Evolutionary conservation across 129 eudicot species (phyloP).

Genomic region (Tagetes erecta): DNA sequence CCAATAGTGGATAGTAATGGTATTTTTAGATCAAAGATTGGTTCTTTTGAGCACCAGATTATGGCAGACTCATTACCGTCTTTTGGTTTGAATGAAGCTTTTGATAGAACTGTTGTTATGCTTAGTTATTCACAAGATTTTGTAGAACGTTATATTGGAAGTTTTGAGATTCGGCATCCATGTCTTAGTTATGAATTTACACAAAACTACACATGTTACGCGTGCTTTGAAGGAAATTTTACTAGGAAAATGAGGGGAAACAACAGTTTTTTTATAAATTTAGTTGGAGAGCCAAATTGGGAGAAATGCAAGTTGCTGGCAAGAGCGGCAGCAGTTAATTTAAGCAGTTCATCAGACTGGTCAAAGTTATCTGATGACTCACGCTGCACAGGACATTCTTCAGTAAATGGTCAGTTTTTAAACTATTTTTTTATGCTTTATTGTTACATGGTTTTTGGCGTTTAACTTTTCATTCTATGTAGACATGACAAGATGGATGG

Average conservation of each 20-base stretch:
- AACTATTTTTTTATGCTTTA: background rate
- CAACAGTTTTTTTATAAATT: constrained; percentile 26
- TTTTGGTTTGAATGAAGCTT: constrained; percentile 87
- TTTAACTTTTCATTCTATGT: background rate
- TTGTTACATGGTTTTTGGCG: constrained; percentile 6
- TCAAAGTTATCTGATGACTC: constrained; percentile 40
- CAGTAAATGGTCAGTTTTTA: constrained; percentile 48
- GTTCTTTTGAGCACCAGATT: constrained; percentile 50
- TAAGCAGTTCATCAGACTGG: constrained; percentile 50
- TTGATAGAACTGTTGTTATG: constrained; percentile 69
- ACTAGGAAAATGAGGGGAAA: constrained; percentile 27
- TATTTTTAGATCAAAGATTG: constrained; percentile 53
- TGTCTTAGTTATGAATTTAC: constrained; percentile 62
- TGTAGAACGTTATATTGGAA: constrained; percentile 37
- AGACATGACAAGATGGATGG: background rate
- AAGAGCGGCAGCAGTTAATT: constrained; percentile 65
- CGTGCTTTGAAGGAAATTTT: constrained; percentile 45
- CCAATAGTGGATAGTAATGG: constrained; percentile 24
- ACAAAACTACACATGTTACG: constrained; percentile 62
- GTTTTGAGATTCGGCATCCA: constrained; percentile 63
- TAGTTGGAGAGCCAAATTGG: constrained; percentile 81
- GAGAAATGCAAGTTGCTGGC: constrained; percentile 67
- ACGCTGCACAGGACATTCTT: constrained; percentile 46
- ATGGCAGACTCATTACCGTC: constrained; percentile 72
- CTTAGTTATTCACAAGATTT: constrained; percentile 49